These are phyloP conservation scores for Pseudozyma tsukubaensis DNA, from an alignment of 1,284 basidiomycete species.

Conservation along the genomic window DNA sequence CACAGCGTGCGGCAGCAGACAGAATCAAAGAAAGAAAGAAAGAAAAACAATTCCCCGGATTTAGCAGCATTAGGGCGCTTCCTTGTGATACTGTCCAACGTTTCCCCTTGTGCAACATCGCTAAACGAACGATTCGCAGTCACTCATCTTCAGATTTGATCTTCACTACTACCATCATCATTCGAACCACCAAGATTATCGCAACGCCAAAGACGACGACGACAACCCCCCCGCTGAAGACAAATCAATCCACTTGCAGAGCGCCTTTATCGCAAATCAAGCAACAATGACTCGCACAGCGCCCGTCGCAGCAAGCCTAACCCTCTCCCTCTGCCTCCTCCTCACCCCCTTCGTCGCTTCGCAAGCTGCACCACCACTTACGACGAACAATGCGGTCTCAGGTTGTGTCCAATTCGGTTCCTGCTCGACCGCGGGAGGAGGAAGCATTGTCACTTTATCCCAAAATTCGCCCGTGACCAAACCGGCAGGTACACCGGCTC, in stretches of 20 bases:
- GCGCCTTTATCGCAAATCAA: neutral
- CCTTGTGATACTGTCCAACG: neutral
- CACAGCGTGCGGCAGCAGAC: no score
- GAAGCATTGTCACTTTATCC: conserved; percentile 20
- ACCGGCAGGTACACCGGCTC: conserved; percentile 32
- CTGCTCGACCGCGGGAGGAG: conserved; percentile 25
- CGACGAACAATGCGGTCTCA: conserved; percentile 32
- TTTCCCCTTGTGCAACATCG: no score
- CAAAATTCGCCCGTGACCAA: conserved; percentile 37
- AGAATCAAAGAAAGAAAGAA: no score
- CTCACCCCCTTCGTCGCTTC: neutral
- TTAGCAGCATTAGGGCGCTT: neutral
- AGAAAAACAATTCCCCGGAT: neutral
- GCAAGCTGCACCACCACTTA: conserved; percentile 21
- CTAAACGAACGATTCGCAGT: neutral
- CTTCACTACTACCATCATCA: neutral
- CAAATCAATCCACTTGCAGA: no score
- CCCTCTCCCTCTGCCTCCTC: neutral
- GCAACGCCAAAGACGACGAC: no score
- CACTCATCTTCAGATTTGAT: no score
- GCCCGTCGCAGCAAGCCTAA: neutral
- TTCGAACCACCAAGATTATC: neutral
- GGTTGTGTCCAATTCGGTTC: conserved; percentile 41
- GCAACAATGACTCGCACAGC: neutral
- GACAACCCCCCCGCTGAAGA: no score